Evolutionary conservation across 371 early-diverging fungal species (phyloP).

Genomic region (Lichtheimia ramosa): DNA sequence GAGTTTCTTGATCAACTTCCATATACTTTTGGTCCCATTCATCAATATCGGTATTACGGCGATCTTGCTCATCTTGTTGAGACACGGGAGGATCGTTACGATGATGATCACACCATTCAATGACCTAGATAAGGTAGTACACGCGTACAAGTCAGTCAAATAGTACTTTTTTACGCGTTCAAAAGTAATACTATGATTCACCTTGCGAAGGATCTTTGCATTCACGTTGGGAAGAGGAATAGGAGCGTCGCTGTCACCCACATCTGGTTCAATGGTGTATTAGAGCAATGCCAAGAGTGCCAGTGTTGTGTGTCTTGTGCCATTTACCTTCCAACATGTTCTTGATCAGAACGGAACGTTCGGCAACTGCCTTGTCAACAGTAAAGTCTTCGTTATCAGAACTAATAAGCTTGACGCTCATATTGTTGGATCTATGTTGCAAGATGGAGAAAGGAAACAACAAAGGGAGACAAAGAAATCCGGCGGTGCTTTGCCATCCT

Average conservation of each 20-base stretch:
- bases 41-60: slow-evolving; percentile 71
- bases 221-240: slow-evolving; percentile 82
- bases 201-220: slow-evolving; percentile 71
- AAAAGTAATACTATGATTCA: slow-evolving; percentile 12
- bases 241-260: slow-evolving; percentile 73
- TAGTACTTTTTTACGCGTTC: background rate
- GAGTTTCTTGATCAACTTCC: slow-evolving; percentile 76
- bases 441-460: too few species aligned
- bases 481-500: too few species aligned
- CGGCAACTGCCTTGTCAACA: slow-evolving; percentile 81
- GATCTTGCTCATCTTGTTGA: slow-evolving; percentile 58
- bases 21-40: slow-evolving; percentile 84
- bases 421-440: background rate
- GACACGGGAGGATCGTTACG: slow-evolving; percentile 61
- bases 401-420: slow-evolving; percentile 45
- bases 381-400: slow-evolving; percentile 76
- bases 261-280: slow-evolving; percentile 41
- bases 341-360: slow-evolving; percentile 88
- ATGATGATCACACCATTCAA: slow-evolving; percentile 83
- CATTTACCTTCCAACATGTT: slow-evolving; percentile 84
- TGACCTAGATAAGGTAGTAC: slow-evolving; percentile 48
- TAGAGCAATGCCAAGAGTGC: background rate
- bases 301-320: background rate
- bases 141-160: background rate
- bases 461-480: too few species aligned